Evolutionary conservation across 192 early-diverging fungal genomes (phyloP).

Genomic region (Coemansia sp.): DNA sequence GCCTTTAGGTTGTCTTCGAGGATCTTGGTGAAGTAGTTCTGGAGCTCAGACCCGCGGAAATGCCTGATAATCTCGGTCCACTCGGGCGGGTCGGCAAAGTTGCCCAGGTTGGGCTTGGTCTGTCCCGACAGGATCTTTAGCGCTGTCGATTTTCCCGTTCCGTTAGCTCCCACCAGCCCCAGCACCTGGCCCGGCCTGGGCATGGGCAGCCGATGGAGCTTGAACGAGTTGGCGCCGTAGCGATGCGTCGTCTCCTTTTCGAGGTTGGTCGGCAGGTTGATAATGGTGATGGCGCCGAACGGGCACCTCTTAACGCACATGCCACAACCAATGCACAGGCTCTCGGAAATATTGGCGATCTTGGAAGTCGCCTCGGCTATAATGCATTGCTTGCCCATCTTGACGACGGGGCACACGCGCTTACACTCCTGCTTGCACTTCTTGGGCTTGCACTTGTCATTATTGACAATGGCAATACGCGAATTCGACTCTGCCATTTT

Average conservation of each 20-base stretch:
- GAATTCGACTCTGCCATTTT: slow-evolving; percentile 84
- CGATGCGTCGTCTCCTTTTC: slow-evolving; percentile 93
- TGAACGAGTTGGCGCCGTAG: slow-evolving; percentile 96
- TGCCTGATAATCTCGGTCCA: slow-evolving; percentile 96
- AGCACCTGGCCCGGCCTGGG: slow-evolving; percentile 96
- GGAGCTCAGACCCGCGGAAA: slow-evolving; percentile 95
- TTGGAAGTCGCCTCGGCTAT: slow-evolving; percentile 83
- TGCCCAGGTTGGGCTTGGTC: slow-evolving; percentile 94
- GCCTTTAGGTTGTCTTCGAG: slow-evolving; percentile 93
- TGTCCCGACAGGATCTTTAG: slow-evolving; percentile 91
- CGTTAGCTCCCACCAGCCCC: slow-evolving; percentile 97
- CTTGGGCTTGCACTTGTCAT: slow-evolving; percentile 98
- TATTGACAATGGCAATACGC: slow-evolving; percentile 89
- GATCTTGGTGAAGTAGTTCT: slow-evolving; percentile 99
- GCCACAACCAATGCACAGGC: slow-evolving; percentile 96
- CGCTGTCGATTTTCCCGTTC: slow-evolving; percentile 92
- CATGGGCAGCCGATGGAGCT: slow-evolving; percentile 92
- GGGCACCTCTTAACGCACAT: slow-evolving; percentile 98
- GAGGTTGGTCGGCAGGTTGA: slow-evolving; percentile 96
- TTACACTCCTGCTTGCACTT: slow-evolving; percentile 99
- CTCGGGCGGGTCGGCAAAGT: slow-evolving; percentile 80
- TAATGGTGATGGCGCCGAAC: slow-evolving; percentile 93
- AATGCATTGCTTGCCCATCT: slow-evolving; percentile 97
- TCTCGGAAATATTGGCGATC: slow-evolving; percentile 91
- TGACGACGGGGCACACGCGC: slow-evolving; percentile 90